Percentiles rank a stretch among this genome's conserved stretches.
These are phyloP conservation scores for Echium plantagineum DNA, from an alignment of 257 asterid species.

Conservation along the genomic window DNA sequence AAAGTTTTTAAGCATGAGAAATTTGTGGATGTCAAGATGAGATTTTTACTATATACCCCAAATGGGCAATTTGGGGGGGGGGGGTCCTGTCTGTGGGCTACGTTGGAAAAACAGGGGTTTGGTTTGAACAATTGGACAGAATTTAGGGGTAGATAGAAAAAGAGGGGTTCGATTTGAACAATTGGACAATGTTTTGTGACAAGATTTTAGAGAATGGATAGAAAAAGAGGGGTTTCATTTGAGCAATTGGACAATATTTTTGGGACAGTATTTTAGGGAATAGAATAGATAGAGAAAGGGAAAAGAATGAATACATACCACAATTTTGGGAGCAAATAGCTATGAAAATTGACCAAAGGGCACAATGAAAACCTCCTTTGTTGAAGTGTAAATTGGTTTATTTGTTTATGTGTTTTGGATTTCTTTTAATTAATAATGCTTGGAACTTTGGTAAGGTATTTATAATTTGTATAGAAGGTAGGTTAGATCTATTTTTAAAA, in stretches of 20 bases:
- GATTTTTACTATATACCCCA: not conserved
- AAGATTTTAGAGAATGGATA: too few relatives aligned
- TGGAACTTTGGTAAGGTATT: not conserved
- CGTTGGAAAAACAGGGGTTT: not conserved
- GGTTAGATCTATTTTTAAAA: not conserved
- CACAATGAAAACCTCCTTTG: too few relatives aligned
- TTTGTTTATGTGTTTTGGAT: conserved; percentile 2
- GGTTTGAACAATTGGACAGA: not conserved
- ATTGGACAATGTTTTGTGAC: not conserved
- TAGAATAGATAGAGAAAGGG: conserved; percentile 3
- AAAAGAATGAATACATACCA: conserved; percentile 29
- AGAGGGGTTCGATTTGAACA: not conserved
- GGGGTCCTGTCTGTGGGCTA: not conserved
- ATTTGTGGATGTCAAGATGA: not conserved
- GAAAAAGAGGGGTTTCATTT: too few relatives aligned
- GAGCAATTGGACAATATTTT: not conserved
- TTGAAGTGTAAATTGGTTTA: too few relatives aligned
- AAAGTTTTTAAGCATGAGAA: too few relatives aligned
- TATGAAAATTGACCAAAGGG: conserved; percentile 14
- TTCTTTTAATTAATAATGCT: conserved; percentile 4
- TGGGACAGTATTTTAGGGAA: not conserved
- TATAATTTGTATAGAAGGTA: not conserved
- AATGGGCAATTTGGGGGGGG: not conserved
- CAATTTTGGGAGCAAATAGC: not conserved
- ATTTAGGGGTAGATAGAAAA: too few relatives aligned